These are phyloP conservation scores for Tolypocladium album DNA, from an alignment of 2,329 filamentous ascomycete species.

Conservation along the genomic window DNA sequence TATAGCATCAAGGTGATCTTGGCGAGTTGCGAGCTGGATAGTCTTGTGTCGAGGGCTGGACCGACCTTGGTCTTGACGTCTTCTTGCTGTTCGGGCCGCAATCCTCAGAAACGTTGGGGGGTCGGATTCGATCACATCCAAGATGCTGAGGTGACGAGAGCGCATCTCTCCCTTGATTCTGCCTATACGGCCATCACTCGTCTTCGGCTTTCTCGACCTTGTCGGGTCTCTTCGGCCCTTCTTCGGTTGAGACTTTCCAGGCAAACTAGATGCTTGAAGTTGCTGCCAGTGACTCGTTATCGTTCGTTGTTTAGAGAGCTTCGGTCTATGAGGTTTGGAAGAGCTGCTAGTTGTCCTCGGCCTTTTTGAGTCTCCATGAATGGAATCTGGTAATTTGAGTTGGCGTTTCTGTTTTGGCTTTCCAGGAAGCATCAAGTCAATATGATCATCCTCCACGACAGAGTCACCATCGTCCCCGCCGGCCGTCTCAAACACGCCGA, in stretches of 20 bases:
- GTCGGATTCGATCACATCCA: constrained; percentile 44
- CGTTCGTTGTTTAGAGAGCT: constrained; percentile 15
- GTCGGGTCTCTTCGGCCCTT: not conserved
- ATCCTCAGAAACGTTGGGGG: constrained; percentile 50
- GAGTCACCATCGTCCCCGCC: constrained; percentile 21
- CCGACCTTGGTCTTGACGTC: constrained; percentile 37
- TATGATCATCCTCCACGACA: constrained; percentile 37
- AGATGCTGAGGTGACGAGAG: constrained; percentile 41
- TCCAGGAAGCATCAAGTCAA: constrained; percentile 39
- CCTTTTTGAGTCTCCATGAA: constrained; percentile 15
- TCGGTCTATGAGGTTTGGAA: constrained; percentile 10
- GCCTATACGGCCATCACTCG: constrained; percentile 1
- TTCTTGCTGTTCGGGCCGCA: constrained; percentile 46
- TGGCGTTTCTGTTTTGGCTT: constrained; percentile 29
- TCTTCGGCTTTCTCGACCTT: constrained; percentile 6
- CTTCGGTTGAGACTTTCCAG: not conserved
- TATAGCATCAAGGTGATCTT: constrained; percentile 47
- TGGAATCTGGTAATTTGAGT: constrained; percentile 14
- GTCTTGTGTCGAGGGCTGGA: constrained; percentile 43
- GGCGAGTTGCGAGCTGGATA: constrained; percentile 50
- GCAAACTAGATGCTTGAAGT: not conserved
- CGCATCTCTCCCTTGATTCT: not conserved
- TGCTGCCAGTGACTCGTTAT: constrained; percentile 18
- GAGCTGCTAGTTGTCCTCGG: constrained; percentile 8
- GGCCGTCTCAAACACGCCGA: constrained; percentile 1